Evolutionary conservation across 1,139 yeast species (phyloP), one percentile per base, ranked within the genome.

Genomic region (Nakaseomyces bracarensis): DNA sequence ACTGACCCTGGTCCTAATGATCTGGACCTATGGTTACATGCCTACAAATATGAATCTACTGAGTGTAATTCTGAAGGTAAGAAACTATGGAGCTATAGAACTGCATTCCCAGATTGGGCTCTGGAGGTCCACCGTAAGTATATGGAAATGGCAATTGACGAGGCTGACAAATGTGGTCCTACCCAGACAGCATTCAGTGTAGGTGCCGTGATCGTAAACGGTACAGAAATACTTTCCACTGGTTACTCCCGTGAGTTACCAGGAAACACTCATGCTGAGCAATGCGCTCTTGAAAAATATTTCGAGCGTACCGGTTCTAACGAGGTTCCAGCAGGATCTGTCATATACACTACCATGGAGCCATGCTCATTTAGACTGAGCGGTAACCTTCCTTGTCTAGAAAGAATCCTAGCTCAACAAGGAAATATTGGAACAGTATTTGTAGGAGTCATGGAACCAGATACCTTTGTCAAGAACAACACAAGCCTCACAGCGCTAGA

Each of bases 221-320:
- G 78, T 40, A 84, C 82, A 8, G 60, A 74, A 42, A 68, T 91
- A 0, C 58, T 93, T 14, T 71, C 82, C 8, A 79, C 86, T 0
- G 99, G 99, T 0, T 84, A 76, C 55, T 85, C 97, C 0, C 70
- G 98, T 46, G 98, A 93, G 59, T 66, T 91, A 3, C 85, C 83
- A 14, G 98, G 98, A 0, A 93, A 93, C 59, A 93, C 99, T 0
- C 99, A 93, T 61, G 98, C 98, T 1, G 99, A 93, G 57, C 96
- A 93, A 58, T 82, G 94, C 67, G 96, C 96, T 0, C 62, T 93
- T 45, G 83, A 80, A 36, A 93, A 93, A 60, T 82, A 80, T 52
- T 77, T 70, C 44, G 46, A 54, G 2, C 41, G 52, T 41, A 52
- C 55, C n/a, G 74, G 75, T 2, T 51, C 55, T 1, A 50, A 59